Evolutionary conservation across 2,329 filamentous ascomycete genomes (phyloP), one percentile per base, ranked within the genome.

Genomic region (Ascosphaera pollenicola): DNA sequence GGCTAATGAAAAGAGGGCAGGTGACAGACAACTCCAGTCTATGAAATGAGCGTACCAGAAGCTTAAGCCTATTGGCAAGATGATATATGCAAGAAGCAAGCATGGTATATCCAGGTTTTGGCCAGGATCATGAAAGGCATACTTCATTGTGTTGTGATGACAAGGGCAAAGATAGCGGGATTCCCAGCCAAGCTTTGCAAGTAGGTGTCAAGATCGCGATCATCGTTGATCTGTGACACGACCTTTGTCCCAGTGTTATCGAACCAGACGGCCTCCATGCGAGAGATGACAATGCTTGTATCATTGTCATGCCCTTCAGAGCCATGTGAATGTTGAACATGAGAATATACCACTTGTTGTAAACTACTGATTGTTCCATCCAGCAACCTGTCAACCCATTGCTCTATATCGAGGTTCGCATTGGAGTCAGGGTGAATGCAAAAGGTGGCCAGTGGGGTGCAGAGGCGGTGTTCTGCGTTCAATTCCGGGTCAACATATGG

Each of bases 131-230:
- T 15, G 35, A 36, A 16, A 36, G 13, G 19, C 4, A 17, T 16
- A 16, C 24, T 32, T 32, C 30, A 32, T 4, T n/a, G 11, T n/a
- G 30, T 7, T 3, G 10, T n/a, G 5, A 32, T 5, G 4, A 32
- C 30, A 13, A 32, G 5, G 10, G 10, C 30, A 13, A 32, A 32
- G 11, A 32, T 32, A 15, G 30, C 30, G n/a, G 30, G n/a, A 32
- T 15, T 3, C 4, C 30, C 30, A 13, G 30, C 10, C n/a, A 32
- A 15, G 11, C 11, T 32, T 13, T 15, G 30, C 46, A 89, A 55
- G 55, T 85, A 87, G 0, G 75, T 75, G 42, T 68, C 67, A 44
- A 89, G 54, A 57, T 87, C 78, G 44, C 73, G 69, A 47, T 85
- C 76, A 32, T 74, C 66, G 40, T 75, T 74, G 47, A 87, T 75